These are phyloP conservation scores for Curvularia eragrostidis DNA, from an alignment of 2,329 filamentous ascomycete genomes.

Conservation along the genomic window DNA sequence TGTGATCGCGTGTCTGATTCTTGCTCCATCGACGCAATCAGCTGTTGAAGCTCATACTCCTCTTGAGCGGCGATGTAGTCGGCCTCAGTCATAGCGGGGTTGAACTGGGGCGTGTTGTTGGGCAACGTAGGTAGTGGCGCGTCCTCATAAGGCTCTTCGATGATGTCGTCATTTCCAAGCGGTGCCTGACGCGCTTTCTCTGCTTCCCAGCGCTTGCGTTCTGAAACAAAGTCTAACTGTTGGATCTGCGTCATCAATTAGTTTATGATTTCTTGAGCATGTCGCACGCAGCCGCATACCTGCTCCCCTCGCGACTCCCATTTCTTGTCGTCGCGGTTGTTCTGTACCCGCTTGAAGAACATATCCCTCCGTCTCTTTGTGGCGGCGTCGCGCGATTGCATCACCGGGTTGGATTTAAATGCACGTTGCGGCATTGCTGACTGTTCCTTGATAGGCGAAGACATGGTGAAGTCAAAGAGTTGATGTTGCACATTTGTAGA, in stretches of 20 bases:
- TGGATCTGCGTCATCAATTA: constrained; percentile 50
- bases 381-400: constrained; percentile 65
- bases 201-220: constrained; percentile 55
- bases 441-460: constrained; percentile 30
- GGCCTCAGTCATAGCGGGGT: constrained; percentile 45
- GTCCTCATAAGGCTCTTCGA: constrained; percentile 34
- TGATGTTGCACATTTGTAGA: constrained; percentile 47
- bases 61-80: constrained; percentile 52
- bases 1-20: constrained; percentile 31
- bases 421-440: constrained; percentile 41
- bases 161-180: constrained; percentile 28
- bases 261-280: not conserved
- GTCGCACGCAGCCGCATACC: constrained; percentile 35
- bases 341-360: constrained; percentile 68
- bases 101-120: constrained; percentile 12
- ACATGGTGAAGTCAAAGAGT: constrained; percentile 41
- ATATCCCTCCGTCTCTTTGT: constrained; percentile 70
- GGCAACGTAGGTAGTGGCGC: constrained; percentile 11
- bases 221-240: constrained; percentile 54
- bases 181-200: constrained; percentile 53
- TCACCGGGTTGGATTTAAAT: constrained; percentile 68
- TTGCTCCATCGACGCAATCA: constrained; percentile 54
- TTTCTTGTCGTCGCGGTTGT: constrained; percentile 54
- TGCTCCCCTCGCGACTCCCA: constrained; percentile 57
- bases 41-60: constrained; percentile 54